phyloP scores from a whole-genome alignment of 2,329 filamentous ascomycete genomes.

The Macrophomina phaseolina region DNA sequence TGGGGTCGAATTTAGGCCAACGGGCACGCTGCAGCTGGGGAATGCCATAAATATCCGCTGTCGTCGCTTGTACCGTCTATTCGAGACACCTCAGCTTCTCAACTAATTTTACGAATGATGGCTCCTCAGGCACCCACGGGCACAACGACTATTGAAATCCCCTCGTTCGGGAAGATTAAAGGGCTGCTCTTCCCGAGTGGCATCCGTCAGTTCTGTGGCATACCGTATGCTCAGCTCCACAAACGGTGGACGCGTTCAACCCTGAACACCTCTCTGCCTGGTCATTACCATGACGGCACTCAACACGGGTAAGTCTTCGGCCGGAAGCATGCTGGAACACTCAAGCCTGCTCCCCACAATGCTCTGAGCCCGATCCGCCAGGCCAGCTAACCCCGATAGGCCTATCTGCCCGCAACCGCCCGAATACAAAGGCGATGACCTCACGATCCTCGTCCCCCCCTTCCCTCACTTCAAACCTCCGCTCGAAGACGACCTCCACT shows the following conservation, averaged over 20 bases:
- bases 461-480: not conserved
- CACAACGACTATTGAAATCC: not conserved
- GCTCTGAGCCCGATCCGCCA: too few species aligned
- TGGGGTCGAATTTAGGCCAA: too few species aligned
- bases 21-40: too few species aligned
- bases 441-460: not conserved
- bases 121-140: not conserved
- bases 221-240: not conserved
- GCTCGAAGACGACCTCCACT: not conserved
- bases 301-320: not conserved
- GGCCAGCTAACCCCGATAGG: not conserved
- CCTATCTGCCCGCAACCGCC: not conserved
- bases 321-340: too few species aligned
- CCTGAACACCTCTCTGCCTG: not conserved
- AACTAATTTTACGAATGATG: not conserved
- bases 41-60: too few species aligned
- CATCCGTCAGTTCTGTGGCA: slow-evolving; percentile 1
- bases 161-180: not conserved
- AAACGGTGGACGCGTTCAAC: not conserved
- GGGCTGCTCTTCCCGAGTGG: not conserved
- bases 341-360: too few species aligned
- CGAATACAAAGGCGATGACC: not conserved
- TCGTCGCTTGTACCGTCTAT: too few species aligned
- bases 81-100: not conserved
- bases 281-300: not conserved